These are phyloP conservation scores for Bipolaris oryzae DNA, from an alignment of 2,329 filamentous ascomycete genomes.

Conservation along the genomic window DNA sequence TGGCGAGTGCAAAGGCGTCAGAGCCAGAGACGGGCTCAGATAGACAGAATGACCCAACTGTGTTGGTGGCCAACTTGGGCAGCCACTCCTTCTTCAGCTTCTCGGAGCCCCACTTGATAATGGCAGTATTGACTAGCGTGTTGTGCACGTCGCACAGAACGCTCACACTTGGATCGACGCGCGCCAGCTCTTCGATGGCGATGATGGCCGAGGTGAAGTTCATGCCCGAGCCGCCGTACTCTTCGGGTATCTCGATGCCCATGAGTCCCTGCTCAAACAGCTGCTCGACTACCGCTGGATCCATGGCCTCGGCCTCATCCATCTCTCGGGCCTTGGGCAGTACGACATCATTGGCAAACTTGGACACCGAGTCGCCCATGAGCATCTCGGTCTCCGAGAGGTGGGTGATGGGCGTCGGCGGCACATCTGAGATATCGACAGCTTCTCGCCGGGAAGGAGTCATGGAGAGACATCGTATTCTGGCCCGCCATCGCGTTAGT, in stretches of 20 bases:
- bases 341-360: constrained; percentile 88
- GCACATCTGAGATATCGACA: constrained; percentile 70
- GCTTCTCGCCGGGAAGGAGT: constrained; percentile 47
- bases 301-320: constrained; percentile 97
- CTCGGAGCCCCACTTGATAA: constrained; percentile 81
- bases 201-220: constrained; percentile 97
- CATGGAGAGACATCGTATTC: constrained; percentile 52
- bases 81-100: constrained; percentile 84
- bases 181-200: constrained; percentile 93
- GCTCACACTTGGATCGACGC: constrained; percentile 91
- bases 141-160: constrained; percentile 98
- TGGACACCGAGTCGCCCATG: constrained; percentile 88
- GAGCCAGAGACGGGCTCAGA: constrained; percentile 92
- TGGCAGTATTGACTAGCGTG: constrained; percentile 92
- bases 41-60: constrained; percentile 88
- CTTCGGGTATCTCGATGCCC: constrained; percentile 96
- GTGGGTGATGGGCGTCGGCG: constrained; percentile 91
- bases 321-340: constrained; percentile 92
- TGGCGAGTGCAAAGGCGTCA: constrained; percentile 93
- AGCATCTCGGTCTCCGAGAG: constrained; percentile 86
- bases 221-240: constrained; percentile 96
- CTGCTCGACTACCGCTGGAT: constrained; percentile 83
- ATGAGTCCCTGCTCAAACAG: constrained; percentile 97
- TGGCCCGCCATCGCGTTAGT: constrained; percentile 6
- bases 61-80: constrained; percentile 86